Evolutionary conservation across 31 red algal species (phyloP).

Genomic region (Asparagopsis taxiformis): DNA sequence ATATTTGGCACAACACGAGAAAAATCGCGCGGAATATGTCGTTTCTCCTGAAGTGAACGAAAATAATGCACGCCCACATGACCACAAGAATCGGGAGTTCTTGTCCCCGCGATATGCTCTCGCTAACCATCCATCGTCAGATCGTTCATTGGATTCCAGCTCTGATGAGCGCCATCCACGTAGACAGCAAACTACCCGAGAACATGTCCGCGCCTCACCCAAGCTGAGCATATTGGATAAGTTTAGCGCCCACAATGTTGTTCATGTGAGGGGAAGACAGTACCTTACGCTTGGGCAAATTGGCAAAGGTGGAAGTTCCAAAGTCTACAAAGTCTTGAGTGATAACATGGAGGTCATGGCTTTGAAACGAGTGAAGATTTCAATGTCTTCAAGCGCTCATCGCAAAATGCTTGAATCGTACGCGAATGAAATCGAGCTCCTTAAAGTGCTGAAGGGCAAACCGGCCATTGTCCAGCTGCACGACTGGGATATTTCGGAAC

Average conservation of each 20-base stretch:
- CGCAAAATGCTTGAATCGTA: conserved; percentile 54
- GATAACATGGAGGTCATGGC: conserved; percentile 63
- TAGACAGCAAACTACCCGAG: too few species aligned
- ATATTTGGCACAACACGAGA: too few species aligned
- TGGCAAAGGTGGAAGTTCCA: conserved; percentile 86
- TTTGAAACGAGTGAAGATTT: conserved; percentile 83
- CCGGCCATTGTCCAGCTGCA: conserved; percentile 82
- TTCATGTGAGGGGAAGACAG: conserved; percentile 50
- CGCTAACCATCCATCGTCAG: too few species aligned
- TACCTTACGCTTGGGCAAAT: conserved; percentile 70
- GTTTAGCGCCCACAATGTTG: conserved; percentile 19
- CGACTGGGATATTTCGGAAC: conserved; percentile 73
- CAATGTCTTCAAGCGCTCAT: conserved; percentile 28
- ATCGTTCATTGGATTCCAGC: too few species aligned
- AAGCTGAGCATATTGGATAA: background rate
- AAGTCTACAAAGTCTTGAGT: conserved; percentile 90
- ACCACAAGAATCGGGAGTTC: too few species aligned
- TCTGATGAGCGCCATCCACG: too few species aligned
- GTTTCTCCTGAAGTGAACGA: too few species aligned
- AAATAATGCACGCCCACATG: too few species aligned
- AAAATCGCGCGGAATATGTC: too few species aligned
- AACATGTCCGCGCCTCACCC: too few species aligned
- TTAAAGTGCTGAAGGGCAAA: conserved; percentile 57
- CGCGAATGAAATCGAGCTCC: conserved; percentile 87
- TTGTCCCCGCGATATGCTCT: too few species aligned